A percentile compares a stretch with the other conserved stretches of the same genome.
Evolutionary conservation across 148 eudicot genomes (phyloP).

Genomic region (Euryodendron excelsum): DNA sequence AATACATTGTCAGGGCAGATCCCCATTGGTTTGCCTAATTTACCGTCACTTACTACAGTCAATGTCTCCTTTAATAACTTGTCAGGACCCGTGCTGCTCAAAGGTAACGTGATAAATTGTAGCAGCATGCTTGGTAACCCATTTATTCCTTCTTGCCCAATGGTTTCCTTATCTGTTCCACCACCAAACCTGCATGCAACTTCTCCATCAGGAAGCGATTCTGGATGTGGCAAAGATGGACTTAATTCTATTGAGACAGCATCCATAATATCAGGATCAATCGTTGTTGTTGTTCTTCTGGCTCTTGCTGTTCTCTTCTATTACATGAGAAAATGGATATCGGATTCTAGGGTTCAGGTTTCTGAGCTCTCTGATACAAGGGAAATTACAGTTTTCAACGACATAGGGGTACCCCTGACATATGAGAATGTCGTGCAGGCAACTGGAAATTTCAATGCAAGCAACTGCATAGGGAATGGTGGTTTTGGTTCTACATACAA

Average conservation of each 20-base stretch:
- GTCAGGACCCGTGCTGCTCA: slow-evolving; percentile 17
- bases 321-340: slow-evolving; percentile 37
- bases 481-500: slow-evolving; percentile 74
- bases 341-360: slow-evolving; percentile 39
- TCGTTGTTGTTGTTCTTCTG: slow-evolving; percentile 44
- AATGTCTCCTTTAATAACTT: slow-evolving; percentile 28
- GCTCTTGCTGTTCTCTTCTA: slow-evolving; percentile 46
- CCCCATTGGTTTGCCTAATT: slow-evolving; percentile 19
- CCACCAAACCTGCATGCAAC: slow-evolving; percentile 30
- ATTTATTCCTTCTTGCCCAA: slow-evolving; percentile 18
- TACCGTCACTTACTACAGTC: slow-evolving; percentile 11
- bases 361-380: slow-evolving; percentile 24
- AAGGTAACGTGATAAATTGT: slow-evolving; percentile 15
- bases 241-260: slow-evolving; percentile 47
- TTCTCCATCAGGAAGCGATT: slow-evolving; percentile 24
- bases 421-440: slow-evolving; percentile 51
- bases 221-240: slow-evolving; percentile 17
- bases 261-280: slow-evolving; percentile 41
- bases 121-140: slow-evolving; percentile 22
- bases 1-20: slow-evolving; percentile 24
- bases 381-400: slow-evolving; percentile 39
- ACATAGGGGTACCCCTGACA: slow-evolving; percentile 48
- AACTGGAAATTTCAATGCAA: slow-evolving; percentile 48
- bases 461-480: slow-evolving; percentile 68
- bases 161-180: slow-evolving; percentile 11